Conservation (phyloP, 2,329 filamentous ascomycete species). For the Beauveria medogensis region DNA sequence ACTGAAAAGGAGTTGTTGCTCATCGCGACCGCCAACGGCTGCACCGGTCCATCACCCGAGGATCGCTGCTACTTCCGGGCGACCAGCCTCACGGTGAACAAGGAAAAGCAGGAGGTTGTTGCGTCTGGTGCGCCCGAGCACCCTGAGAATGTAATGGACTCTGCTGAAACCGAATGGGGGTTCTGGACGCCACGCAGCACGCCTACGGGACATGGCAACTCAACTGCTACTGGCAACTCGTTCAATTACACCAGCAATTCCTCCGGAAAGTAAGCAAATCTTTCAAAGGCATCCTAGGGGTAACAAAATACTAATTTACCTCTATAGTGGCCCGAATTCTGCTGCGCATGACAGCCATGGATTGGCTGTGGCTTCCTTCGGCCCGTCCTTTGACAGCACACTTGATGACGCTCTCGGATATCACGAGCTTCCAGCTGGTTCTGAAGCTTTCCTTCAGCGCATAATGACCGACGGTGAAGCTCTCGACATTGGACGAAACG, state of each 20-base stretch:
- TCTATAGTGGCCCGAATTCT: neutral
- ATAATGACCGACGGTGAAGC: conserved; percentile 3
- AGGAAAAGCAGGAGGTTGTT: conserved; percentile 12
- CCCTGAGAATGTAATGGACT: conserved; percentile 17
- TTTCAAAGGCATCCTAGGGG: neutral
- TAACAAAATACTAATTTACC: neutral
- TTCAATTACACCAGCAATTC: conserved; percentile 13
- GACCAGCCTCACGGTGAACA: conserved; percentile 14
- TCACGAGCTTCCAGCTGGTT: conserved; percentile 12
- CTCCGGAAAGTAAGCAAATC: neutral
- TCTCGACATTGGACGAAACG: neutral
- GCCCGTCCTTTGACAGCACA: conserved; percentile 20
- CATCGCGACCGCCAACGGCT: conserved; percentile 19
- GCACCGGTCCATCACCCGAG: conserved; percentile 18
- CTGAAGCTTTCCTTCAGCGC: conserved; percentile 13
- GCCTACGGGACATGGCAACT: neutral
- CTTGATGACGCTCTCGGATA: conserved; percentile 21
- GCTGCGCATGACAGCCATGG: conserved; percentile 2
- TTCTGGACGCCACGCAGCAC: conserved; percentile 14
- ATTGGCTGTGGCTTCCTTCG: conserved; percentile 20
- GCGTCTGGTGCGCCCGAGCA: conserved; percentile 16
- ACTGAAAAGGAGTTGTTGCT: conserved; percentile 18
- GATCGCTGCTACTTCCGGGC: conserved; percentile 25
- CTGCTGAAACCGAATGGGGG: conserved; percentile 20
- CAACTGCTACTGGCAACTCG: conserved; percentile 14